Conservation (phyloP, 1,284 basidiomycete species). For the Microbotryum intermedium region DNA sequence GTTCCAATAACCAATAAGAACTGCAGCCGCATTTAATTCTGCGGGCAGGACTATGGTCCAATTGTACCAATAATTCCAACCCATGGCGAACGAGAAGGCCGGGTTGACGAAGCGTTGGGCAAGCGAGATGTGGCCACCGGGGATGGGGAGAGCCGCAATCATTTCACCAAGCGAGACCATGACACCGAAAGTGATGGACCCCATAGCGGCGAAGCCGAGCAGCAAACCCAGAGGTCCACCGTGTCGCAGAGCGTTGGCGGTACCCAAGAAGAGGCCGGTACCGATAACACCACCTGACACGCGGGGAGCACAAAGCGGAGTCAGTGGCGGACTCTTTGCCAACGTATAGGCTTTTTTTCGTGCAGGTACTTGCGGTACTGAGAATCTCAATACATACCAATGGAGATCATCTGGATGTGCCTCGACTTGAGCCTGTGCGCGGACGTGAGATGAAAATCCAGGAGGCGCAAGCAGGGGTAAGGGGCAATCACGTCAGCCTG, state of each 20-base stretch:
- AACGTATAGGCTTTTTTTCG: no score
- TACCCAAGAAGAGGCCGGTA: slow-evolving; percentile 38
- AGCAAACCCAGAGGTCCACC: slow-evolving; percentile 44
- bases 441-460: no score
- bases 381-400: neutral
- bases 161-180: slow-evolving; percentile 48
- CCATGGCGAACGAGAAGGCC: slow-evolving; percentile 71
- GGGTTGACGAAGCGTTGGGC: slow-evolving; percentile 71
- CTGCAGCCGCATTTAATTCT: slow-evolving; percentile 41
- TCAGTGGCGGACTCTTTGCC: no score
- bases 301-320: neutral
- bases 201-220: slow-evolving; percentile 39
- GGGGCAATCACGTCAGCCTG: no score
- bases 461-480: no score
- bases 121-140: slow-evolving; percentile 66
- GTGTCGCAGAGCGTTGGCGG: slow-evolving; percentile 44
- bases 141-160: slow-evolving; percentile 49
- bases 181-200: slow-evolving; percentile 40
- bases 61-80: slow-evolving; percentile 55
- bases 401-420: slow-evolving; percentile 14
- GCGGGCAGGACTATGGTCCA: slow-evolving; percentile 38
- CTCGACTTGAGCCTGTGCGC: slow-evolving; percentile 8
- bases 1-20: slow-evolving; percentile 44
- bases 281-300: slow-evolving; percentile 21
- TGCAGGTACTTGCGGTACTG: no score